Evolutionary conservation across 352 stramenopile species (phyloP).

Genomic region (Phytophthora syringae): DNA sequence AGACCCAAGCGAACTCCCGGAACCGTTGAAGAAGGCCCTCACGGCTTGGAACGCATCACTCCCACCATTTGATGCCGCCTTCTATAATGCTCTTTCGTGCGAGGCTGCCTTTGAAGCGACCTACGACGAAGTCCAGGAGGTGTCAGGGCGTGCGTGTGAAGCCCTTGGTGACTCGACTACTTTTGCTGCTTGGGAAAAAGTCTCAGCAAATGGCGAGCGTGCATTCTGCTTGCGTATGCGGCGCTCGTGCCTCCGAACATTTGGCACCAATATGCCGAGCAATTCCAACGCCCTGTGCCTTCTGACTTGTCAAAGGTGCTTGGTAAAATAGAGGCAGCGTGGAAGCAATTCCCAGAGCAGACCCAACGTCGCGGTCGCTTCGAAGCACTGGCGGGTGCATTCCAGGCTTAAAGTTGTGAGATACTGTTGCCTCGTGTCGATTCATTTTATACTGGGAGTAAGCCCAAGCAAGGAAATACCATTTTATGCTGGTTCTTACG

Average conservation of each 20-base stretch:
- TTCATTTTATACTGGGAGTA: not conserved
- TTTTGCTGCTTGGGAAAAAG: conserved; percentile 62
- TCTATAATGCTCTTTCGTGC: conserved; percentile 83
- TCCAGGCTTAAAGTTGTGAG: conserved; percentile 24
- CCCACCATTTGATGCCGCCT: conserved; percentile 75
- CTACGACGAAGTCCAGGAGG: conserved; percentile 72
- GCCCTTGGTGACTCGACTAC: conserved; percentile 33
- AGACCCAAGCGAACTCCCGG: conserved; percentile 62
- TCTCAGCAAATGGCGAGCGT: conserved; percentile 64
- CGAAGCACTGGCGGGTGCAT: conserved; percentile 45
- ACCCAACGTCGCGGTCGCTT: conserved; percentile 66
- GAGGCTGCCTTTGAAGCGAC: conserved; percentile 64
- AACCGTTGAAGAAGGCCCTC: conserved; percentile 49
- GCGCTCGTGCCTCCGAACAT: conserved; percentile 68
- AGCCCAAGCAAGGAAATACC: conserved; percentile 10
- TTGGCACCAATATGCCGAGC: conserved; percentile 71
- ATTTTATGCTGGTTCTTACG: conserved; percentile 17
- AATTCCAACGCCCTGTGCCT: conserved; percentile 58
- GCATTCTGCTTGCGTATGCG: conserved; percentile 71
- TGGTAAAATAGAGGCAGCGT: conserved; percentile 46
- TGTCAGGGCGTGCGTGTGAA: conserved; percentile 54
- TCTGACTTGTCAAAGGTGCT: conserved; percentile 47
- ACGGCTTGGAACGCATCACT: conserved; percentile 73
- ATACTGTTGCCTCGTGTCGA: not conserved
- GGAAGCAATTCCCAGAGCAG: conserved; percentile 56